Evolutionary conservation across 2,329 filamentous ascomycete species (phyloP), one percentile per base, ranked within the genome.

Genomic region (Harringtonia aguacate): DNA sequence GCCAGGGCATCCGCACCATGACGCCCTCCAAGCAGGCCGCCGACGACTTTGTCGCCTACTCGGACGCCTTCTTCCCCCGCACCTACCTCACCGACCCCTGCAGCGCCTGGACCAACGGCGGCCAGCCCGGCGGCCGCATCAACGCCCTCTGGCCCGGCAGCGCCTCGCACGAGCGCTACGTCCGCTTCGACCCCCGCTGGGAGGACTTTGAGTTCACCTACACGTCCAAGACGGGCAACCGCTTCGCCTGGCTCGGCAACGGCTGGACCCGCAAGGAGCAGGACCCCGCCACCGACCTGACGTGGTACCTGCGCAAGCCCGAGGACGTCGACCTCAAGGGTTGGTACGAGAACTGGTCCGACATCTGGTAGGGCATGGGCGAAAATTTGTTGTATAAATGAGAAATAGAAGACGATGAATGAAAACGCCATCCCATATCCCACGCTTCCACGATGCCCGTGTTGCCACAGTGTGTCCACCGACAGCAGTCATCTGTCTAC

Each of bases 281-380:
- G 27, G 63, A 66, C 43, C 48, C 56, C 1, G 61, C 56, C 2
- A 56, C 61, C 2, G 66, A 69, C 48, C 57, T 63, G 49, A 62
- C 56, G 0, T 62, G 61, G 42, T 68, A 67, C 43, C 61, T 66
- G 45, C 72, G 64, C 50, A 52, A 69, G 27, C 73, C 73, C 0
- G 67, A 67, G 30, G 65, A 73, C 28, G 65, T 79, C 34, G 24
- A 27, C 24, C 59, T 86, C 48, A 68, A 70, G 50, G n/a, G n/a
- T n/a, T n/a, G n/a, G n/a, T n/a, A n/a, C n/a, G n/a, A n/a, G n/a
- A n/a, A n/a, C n/a, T n/a, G n/a, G n/a, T n/a, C n/a, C n/a, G n/a
- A n/a, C n/a, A n/a, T n/a, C n/a, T n/a, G n/a, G n/a, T n/a, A n/a
- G n/a, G n/a, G n/a, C n/a, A n/a, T n/a, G n/a, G n/a, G n/a, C n/a